Evolutionary conservation across 2,329 filamentous ascomycete genomes (phyloP).

Genomic region (Arthrobotrys iridis): DNA sequence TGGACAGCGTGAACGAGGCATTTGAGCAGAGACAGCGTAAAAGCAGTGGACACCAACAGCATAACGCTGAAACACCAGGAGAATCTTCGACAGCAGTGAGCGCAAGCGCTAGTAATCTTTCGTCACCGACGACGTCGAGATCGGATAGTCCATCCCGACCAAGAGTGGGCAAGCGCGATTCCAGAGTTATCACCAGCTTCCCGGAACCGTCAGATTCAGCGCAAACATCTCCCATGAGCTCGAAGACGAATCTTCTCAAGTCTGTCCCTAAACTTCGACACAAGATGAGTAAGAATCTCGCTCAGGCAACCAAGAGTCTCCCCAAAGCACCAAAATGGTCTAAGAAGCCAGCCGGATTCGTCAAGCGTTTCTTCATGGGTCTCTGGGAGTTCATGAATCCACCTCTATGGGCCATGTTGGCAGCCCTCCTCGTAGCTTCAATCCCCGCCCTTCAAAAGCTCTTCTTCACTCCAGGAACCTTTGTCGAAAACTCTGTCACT

Average conservation of each 20-base stretch:
- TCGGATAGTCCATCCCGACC: slow-evolving; percentile 39
- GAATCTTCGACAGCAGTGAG: slow-evolving; percentile 37
- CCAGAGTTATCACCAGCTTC: slow-evolving; percentile 47
- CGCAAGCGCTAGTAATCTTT: slow-evolving; percentile 33
- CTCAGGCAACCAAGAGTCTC: slow-evolving; percentile 29
- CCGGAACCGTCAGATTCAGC: slow-evolving; percentile 30
- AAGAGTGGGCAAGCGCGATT: slow-evolving; percentile 30
- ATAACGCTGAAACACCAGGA: background rate
- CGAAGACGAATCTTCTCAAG: slow-evolving; percentile 42
- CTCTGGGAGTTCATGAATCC: slow-evolving; percentile 98
- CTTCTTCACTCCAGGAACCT: slow-evolving; percentile 89
- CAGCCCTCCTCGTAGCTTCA: slow-evolving; percentile 89
- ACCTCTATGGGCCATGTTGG: slow-evolving; percentile 94
- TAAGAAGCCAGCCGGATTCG: slow-evolving; percentile 33
- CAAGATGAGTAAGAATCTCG: slow-evolving; percentile 44
- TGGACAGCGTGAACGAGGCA: slow-evolving; percentile 32
- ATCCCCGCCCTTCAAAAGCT: slow-evolving; percentile 81
- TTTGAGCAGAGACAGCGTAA: slow-evolving; percentile 15
- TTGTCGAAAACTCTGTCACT: slow-evolving; percentile 91
- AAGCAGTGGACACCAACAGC: background rate
- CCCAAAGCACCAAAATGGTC: slow-evolving; percentile 44
- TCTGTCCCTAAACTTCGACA: slow-evolving; percentile 32
- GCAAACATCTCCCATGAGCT: slow-evolving; percentile 23
- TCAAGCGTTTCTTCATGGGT: slow-evolving; percentile 69
- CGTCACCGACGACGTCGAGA: slow-evolving; percentile 44